Conservation (phyloP, 129 eudicot genomes). For the Escallonia herrerae region DNA sequence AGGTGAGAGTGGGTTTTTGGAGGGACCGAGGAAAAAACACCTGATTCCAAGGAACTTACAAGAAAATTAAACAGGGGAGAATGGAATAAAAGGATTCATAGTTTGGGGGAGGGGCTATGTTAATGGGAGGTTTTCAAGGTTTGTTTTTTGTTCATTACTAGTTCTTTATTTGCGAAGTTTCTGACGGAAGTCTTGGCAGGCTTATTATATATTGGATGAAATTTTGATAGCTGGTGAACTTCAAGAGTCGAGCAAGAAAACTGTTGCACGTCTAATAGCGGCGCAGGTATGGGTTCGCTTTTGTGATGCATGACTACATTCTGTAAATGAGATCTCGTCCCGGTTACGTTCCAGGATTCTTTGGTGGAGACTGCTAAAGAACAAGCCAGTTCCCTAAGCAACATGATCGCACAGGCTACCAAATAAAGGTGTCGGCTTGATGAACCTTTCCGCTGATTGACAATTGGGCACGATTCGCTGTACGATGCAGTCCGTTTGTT, state of each 20-base stretch:
- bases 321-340: neutral
- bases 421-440: conserved; percentile 22
- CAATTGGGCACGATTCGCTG: neutral
- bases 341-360: conserved; percentile 53
- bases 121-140: neutral
- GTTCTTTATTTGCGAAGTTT: neutral
- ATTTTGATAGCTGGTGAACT: conserved; percentile 92
- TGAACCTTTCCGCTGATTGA: neutral
- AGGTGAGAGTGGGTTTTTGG: too few relatives aligned
- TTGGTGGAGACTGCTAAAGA: conserved; percentile 90
- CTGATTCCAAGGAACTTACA: too few relatives aligned
- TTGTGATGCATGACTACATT: neutral
- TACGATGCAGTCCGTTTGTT: neutral
- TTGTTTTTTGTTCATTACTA: neutral
- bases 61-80: too few relatives aligned
- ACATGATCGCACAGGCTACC: conserved; percentile 90
- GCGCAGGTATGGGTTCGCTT: conserved; percentile 48
- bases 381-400: conserved; percentile 74
- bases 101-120: neutral
- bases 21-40: too few relatives aligned
- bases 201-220: conserved; percentile 90
- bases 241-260: conserved; percentile 94
- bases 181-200: conserved; percentile 37
- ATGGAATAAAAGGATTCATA: neutral
- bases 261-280: conserved; percentile 78